These are phyloP conservation scores for Knoxia roxburghii DNA, from an alignment of 257 asterid species.

Conservation along the genomic window DNA sequence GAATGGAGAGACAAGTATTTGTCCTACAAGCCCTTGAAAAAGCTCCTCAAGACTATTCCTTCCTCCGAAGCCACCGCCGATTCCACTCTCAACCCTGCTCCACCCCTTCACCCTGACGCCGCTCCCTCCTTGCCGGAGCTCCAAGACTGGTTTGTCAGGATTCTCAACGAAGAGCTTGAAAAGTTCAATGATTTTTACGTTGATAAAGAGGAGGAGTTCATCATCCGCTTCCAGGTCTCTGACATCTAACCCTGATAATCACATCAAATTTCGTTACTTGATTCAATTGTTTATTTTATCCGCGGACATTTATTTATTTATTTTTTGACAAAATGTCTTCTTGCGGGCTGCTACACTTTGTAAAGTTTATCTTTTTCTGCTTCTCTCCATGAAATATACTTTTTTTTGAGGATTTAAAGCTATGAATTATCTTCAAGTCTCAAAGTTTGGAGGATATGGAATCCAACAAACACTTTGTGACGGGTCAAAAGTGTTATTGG, in stretches of 20 bases:
- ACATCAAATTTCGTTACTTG: not conserved
- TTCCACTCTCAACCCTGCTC: constrained; percentile 4
- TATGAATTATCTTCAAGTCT: not conserved
- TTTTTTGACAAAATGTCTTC: not conserved
- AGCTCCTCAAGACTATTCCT: constrained; percentile 63
- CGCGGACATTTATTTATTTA: not conserved
- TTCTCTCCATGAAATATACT: not conserved
- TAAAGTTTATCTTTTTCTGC: not conserved
- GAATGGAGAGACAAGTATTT: constrained; percentile 86
- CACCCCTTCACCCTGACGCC: constrained; percentile 16
- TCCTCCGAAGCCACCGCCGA: constrained; percentile 23
- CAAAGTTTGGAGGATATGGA: not conserved
- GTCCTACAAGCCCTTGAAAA: constrained; percentile 81
- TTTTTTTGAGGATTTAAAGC: not conserved
- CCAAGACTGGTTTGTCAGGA: constrained; percentile 64
- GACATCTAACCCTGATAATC: not conserved
- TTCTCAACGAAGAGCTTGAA: constrained; percentile 63
- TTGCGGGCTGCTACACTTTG: not conserved
- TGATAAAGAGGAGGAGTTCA: constrained; percentile 87
- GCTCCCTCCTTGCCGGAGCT: constrained; percentile 31
- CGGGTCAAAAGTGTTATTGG: not conserved
- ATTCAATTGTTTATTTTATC: not conserved
- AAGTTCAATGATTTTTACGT: constrained; percentile 96
- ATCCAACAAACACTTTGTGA: not conserved
- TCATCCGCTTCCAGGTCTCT: constrained; percentile 79